Evolutionary conservation across 1,284 basidiomycete species (phyloP).

Genomic region (Amylostereum chailletii): DNA sequence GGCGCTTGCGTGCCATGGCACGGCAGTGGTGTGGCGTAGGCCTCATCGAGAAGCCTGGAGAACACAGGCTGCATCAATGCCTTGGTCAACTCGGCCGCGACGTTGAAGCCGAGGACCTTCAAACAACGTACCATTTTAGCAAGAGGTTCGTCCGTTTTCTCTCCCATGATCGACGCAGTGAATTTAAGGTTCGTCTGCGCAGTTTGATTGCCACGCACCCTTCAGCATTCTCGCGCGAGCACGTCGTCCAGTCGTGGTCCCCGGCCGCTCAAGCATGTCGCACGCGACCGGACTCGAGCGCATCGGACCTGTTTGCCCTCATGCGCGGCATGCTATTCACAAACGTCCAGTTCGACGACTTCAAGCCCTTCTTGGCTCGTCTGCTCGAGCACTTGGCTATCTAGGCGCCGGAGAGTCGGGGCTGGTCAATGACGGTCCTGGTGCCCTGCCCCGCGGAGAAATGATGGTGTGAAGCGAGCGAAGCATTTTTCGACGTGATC

Average conservation of each 20-base stretch:
- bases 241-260: conserved; percentile 81
- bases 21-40: conserved; percentile 91
- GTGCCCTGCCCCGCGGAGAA: no score
- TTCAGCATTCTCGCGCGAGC: conserved; percentile 81
- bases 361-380: conserved; percentile 70
- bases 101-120: conserved; percentile 75
- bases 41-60: conserved; percentile 81
- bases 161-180: neutral
- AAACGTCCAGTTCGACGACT: conserved; percentile 88
- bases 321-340: conserved; percentile 96
- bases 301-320: conserved; percentile 81
- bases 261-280: conserved; percentile 62
- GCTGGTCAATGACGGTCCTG: conserved; percentile 90
- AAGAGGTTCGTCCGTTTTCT: conserved; percentile 64
- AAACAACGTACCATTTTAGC: conserved; percentile 87
- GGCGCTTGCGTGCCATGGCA: conserved; percentile 86
- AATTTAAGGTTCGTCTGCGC: conserved; percentile 1
- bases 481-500: no score
- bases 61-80: conserved; percentile 90
- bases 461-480: no score
- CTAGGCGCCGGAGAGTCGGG: conserved; percentile 57
- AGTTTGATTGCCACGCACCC: conserved; percentile 89
- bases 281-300: conserved; percentile 67
- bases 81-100: conserved; percentile 85
- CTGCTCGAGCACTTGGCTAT: conserved; percentile 82